These are phyloP conservation scores for Stromatinia cepivora DNA, from an alignment of 2,329 filamentous ascomycete genomes.

Conservation along the genomic window DNA sequence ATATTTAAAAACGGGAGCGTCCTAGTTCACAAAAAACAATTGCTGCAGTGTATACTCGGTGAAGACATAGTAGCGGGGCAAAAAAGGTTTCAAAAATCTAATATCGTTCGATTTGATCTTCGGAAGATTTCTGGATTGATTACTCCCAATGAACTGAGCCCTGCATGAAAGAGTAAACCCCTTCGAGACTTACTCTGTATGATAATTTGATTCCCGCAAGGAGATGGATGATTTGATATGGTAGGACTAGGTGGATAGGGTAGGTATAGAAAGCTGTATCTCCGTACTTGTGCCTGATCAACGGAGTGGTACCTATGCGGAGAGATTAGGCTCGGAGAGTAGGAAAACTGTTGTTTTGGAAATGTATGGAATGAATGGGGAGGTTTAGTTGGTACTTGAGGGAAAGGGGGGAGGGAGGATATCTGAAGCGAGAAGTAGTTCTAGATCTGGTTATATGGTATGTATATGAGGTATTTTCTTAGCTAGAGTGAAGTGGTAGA, in stretches of 20 bases:
- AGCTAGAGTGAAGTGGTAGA: background rate
- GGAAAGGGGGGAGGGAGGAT: background rate
- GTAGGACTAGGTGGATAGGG: too few relatives aligned
- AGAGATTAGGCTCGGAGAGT: background rate
- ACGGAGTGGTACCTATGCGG: background rate
- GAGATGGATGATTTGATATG: background rate
- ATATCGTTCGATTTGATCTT: background rate
- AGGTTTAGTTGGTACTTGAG: background rate
- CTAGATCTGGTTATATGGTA: background rate
- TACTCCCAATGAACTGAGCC: constrained; percentile 9
- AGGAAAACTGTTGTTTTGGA: background rate
- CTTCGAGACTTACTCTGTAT: background rate
- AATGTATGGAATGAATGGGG: background rate
- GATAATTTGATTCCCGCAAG: background rate
- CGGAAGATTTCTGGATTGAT: background rate
- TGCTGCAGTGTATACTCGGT: constrained; percentile 12
- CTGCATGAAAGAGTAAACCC: background rate
- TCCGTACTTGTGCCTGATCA: background rate
- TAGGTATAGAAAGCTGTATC: background rate
- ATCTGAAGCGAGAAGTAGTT: background rate
- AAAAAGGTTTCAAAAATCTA: background rate
- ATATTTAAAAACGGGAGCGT: background rate
- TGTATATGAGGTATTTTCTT: background rate
- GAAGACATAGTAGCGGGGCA: background rate
- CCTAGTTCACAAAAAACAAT: background rate